Evolutionary conservation across 2,329 filamentous ascomycete species (phyloP).

Genomic region (Pseudogymnoascus sp.): DNA sequence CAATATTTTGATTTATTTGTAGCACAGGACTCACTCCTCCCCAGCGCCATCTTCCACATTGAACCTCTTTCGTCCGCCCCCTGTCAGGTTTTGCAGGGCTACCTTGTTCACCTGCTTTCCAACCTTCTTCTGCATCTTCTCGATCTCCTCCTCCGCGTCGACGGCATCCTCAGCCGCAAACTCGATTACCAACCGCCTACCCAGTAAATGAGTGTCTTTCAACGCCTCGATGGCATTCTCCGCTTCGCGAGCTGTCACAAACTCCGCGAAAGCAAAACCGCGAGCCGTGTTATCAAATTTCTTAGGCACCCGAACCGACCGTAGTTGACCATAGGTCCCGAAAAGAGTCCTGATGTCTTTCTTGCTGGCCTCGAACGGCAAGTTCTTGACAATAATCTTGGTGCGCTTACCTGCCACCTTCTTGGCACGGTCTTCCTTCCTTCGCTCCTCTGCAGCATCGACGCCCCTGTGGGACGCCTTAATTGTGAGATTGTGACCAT

Average conservation of each 20-base stretch:
- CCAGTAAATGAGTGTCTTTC: conserved; percentile 86
- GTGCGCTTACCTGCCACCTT: conserved; percentile 70
- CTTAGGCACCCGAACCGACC: conserved; percentile 87
- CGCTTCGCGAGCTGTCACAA: conserved; percentile 84
- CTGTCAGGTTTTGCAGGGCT: conserved; percentile 80
- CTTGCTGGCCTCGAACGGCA: conserved; percentile 92
- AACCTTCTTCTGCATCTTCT: conserved; percentile 95
- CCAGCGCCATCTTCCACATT: conserved; percentile 66
- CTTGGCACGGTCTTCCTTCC: conserved; percentile 75
- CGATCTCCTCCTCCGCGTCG: conserved; percentile 92
- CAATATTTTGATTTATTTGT: neutral
- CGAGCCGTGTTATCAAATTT: conserved; percentile 85
- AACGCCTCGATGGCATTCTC: conserved; percentile 84
- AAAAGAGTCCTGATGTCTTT: conserved; percentile 85
- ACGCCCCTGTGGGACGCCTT: conserved; percentile 80
- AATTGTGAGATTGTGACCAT: conserved; percentile 77
- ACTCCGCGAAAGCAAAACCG: conserved; percentile 96
- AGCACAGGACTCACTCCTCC: conserved; percentile 33
- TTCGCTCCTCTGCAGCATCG: conserved; percentile 81
- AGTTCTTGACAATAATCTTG: conserved; percentile 96
- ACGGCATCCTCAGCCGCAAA: conserved; percentile 83
- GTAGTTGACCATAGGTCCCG: conserved; percentile 83
- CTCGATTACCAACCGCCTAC: conserved; percentile 81
- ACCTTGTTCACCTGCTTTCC: conserved; percentile 86
- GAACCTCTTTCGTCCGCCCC: conserved; percentile 79